A percentile compares a stretch with the other conserved stretches of the same genome.
phyloP scores from a whole-genome alignment of 352 stramenopile species.

The Pythium guiyangense region DNA sequence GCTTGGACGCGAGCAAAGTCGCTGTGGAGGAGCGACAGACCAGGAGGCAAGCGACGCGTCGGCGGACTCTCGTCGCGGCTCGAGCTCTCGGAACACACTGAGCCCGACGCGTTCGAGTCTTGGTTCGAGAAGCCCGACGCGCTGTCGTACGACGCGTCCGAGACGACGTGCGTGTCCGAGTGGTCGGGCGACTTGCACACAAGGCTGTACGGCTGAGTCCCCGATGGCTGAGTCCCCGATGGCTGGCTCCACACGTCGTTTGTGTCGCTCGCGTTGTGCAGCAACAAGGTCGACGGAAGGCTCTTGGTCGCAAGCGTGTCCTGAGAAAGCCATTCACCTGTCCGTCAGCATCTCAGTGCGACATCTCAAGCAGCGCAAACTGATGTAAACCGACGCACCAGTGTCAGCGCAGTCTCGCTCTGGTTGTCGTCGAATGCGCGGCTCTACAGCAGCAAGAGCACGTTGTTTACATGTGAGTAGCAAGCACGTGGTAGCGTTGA shows the following conservation, averaged over 20 bases:
- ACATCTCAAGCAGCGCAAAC: not conserved
- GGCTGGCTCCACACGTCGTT: conserved; percentile 12
- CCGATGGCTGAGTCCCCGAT: conserved; percentile 2
- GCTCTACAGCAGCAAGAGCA: not conserved
- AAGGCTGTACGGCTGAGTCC: conserved; percentile 3
- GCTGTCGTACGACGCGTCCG: conserved; percentile 20
- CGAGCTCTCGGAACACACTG: conserved; percentile 16
- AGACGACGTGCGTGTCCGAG: conserved; percentile 15
- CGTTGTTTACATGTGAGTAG: not conserved
- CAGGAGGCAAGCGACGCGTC: conserved; percentile 20
- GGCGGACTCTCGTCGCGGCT: conserved; percentile 19
- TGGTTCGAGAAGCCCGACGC: conserved; percentile 15
- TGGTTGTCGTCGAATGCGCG: conserved; percentile 32
- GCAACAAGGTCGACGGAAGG: not conserved
- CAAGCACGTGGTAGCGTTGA: not conserved
- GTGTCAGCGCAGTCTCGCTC: conserved; percentile 22
- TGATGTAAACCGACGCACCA: conserved; percentile 18
- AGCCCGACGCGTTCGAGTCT: conserved; percentile 16
- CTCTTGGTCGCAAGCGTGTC: conserved; percentile 5
- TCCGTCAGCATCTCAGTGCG: conserved; percentile 2
- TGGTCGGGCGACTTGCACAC: conserved; percentile 26
- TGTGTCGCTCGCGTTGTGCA: not conserved
- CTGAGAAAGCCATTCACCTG: conserved; percentile 1
- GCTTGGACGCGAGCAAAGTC: conserved; percentile 74
- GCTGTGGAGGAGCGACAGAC: conserved; percentile 69